These are phyloP conservation scores for Porpolomopsis calyptriformis DNA, from an alignment of 768 basidiomycete genomes.

Conservation along the genomic window DNA sequence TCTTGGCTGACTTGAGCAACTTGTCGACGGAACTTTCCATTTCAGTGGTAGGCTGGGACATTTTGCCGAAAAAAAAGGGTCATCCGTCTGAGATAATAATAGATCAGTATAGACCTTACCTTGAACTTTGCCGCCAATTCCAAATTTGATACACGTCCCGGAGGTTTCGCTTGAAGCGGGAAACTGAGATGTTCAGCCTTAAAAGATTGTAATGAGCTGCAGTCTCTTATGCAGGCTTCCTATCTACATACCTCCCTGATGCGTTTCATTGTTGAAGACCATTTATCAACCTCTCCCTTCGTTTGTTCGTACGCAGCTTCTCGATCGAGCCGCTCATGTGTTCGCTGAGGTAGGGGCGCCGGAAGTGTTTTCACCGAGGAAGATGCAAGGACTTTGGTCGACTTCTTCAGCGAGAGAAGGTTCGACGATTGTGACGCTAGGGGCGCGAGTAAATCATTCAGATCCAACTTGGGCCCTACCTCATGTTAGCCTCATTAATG, in stretches of 20 bases:
- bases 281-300: constrained; percentile 86
- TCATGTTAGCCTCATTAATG: not conserved
- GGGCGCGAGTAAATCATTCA: constrained; percentile 71
- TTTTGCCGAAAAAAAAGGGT: too few relatives aligned
- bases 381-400: constrained; percentile 51
- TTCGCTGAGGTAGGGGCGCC: constrained; percentile 77
- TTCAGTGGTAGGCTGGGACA: constrained; percentile 60
- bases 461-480: constrained; percentile 45
- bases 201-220: constrained; percentile 6
- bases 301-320: constrained; percentile 93
- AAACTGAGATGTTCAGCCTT: constrained; percentile 84
- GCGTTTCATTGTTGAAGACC: constrained; percentile 84
- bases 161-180: constrained; percentile 59
- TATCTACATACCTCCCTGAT: constrained; percentile 60
- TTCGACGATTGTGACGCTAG: constrained; percentile 54
- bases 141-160: constrained; percentile 52
- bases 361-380: constrained; percentile 46
- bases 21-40: constrained; percentile 78
- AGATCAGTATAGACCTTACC: constrained; percentile 27
- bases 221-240: not conserved
- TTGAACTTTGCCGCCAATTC: constrained; percentile 80
- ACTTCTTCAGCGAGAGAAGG: constrained; percentile 57
- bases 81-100: too few relatives aligned
- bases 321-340: constrained; percentile 83
- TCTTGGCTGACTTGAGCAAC: constrained; percentile 69